These are phyloP conservation scores for Monosporascus sp. DNA, from an alignment of 2,329 filamentous ascomycete species.

Conservation along the genomic window DNA sequence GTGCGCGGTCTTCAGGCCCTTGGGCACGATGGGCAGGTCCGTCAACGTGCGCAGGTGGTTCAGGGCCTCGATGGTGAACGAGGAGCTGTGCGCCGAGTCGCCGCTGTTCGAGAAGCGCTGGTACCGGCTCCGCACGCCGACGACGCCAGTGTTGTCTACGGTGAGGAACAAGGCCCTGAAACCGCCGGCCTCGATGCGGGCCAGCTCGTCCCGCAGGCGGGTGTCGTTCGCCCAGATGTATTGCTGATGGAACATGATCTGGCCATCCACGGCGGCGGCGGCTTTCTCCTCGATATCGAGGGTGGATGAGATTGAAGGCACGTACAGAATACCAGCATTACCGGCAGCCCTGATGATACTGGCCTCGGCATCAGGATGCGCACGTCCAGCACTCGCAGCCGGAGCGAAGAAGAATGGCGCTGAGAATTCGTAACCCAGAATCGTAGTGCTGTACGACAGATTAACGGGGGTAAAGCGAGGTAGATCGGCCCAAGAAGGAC, in stretches of 20 bases:
- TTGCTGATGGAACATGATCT: conserved; percentile 21
- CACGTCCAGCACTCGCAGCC: conserved; percentile 39
- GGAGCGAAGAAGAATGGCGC: conserved; percentile 51
- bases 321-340: conserved; percentile 42
- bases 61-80: conserved; percentile 23
- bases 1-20: conserved; percentile 28
- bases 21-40: conserved; percentile 23
- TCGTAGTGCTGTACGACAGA: conserved; percentile 32
- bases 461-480: conserved; percentile 5
- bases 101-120: conserved; percentile 9
- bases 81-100: not conserved
- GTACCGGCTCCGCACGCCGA: conserved; percentile 16
- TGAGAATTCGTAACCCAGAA: conserved; percentile 48
- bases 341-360: conserved; percentile 45
- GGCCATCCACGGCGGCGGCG: conserved; percentile 13
- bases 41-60: conserved; percentile 16
- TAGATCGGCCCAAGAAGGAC: not conserved
- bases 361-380: conserved; percentile 39
- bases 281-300: conserved; percentile 20
- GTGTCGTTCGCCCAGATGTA: conserved; percentile 20
- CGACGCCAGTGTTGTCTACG: conserved; percentile 16
- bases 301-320: conserved; percentile 14
- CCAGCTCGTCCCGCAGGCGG: conserved; percentile 12
- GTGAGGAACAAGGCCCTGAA: conserved; percentile 21
- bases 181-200: conserved; percentile 10